Evolutionary conservation across 106 monocot genomes (phyloP), one percentile per base, ranked within the genome.

Genomic region (Dendrobium officinale): DNA sequence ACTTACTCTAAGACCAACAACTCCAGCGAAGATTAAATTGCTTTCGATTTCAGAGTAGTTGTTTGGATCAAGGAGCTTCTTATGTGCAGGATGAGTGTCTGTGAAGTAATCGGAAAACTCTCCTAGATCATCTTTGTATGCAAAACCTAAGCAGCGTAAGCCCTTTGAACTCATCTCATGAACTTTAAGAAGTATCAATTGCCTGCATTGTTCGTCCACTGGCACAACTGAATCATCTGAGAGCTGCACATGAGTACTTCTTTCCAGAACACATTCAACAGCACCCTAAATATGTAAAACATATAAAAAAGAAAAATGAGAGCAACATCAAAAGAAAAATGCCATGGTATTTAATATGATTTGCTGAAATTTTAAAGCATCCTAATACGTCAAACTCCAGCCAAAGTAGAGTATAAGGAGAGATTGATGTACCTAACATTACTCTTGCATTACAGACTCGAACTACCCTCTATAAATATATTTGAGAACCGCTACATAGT

Each of bases 161-260:
- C 90, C 90, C 75, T 88, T 90, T 55, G 93, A 90, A 77, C 90
- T 88, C 93, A 93, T 93, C 66, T 93, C 90, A 20, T 85, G 85
- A 45, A 88, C 86, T 70, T 33, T 90, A 24, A 61, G 64, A 61
- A 88, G 72, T 73, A 93, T 85, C 59, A 85, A 59, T 40, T 88
- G 85, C 72, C 80, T 81, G 77, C 81, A 84, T 47, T 81, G 58
- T 45, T 83, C 85, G 76, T 93, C 88, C 66, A 87, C 66, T 54
- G 24, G 73, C 79, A 84, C 73, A 82, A 93, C 59, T 41, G 93
- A 93, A 78, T 88, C 90, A 85, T 93, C 90, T 20, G 86, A 73
- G 66, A 90, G 84, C 72, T 85, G 88, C 37, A 84, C 83, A 75
- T 76, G 72, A 5, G 86, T 78, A 51, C 93, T 85, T 51, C 93